Evolutionary conservation across 1,284 basidiomycete species (phyloP).

Genomic region (Entoloma clypeatum): DNA sequence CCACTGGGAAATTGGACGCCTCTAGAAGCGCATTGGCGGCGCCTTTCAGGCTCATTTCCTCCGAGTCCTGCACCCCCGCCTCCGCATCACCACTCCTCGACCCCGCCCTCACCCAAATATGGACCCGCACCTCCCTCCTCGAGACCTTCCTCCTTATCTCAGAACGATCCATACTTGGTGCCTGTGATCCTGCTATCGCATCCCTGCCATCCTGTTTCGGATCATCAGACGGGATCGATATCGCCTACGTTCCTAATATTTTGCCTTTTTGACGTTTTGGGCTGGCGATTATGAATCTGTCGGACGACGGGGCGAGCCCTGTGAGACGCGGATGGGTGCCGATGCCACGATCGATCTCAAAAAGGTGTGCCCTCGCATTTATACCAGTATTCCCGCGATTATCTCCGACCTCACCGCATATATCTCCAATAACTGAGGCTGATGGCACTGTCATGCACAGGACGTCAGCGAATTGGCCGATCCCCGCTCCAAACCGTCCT

Average conservation of each 20-base stretch:
- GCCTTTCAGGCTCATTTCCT: constrained; percentile 86
- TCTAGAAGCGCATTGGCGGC: constrained; percentile 94
- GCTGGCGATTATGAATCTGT: constrained; percentile 66
- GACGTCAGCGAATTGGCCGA: constrained; percentile 89
- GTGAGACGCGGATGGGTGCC: constrained; percentile 92
- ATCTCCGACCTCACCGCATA: not conserved
- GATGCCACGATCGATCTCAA: constrained; percentile 97
- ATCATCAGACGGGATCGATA: constrained; percentile 95
- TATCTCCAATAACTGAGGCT: not conserved
- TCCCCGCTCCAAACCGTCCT: constrained; percentile 92
- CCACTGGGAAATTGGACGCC: constrained; percentile 92
- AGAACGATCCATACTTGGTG: constrained; percentile 97
- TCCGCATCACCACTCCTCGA: constrained; percentile 36
- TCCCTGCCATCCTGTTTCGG: constrained; percentile 88
- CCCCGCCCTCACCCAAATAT: constrained; percentile 75
- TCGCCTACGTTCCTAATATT: constrained; percentile 59
- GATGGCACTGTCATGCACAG: constrained; percentile 36
- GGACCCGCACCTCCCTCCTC: constrained; percentile 93
- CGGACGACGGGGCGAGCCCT: constrained; percentile 86
- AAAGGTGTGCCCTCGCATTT: too few species aligned
- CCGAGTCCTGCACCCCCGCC: constrained; percentile 73
- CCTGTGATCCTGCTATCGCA: constrained; percentile 95
- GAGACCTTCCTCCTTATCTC: constrained; percentile 97
- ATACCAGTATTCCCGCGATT: too few species aligned
- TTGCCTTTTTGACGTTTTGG: not conserved